Conservation (phyloP, 2,329 filamentous ascomycete species). For the Xylariaceae sp. region DNA sequence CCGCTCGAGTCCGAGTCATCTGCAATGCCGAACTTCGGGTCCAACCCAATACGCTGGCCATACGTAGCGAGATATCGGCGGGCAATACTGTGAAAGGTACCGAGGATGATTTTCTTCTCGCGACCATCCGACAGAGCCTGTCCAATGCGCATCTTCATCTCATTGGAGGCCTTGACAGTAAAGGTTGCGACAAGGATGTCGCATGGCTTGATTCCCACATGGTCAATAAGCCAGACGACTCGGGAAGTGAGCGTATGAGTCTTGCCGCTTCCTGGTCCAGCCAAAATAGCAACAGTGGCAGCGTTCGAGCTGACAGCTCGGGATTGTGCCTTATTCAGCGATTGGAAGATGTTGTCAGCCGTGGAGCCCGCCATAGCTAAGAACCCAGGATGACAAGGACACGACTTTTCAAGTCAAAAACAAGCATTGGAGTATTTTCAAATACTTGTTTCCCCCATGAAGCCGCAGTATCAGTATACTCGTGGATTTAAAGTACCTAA, state of each 20-base stretch:
- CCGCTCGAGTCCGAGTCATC: constrained; percentile 79
- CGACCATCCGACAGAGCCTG: constrained; percentile 76
- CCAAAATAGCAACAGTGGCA: constrained; percentile 65
- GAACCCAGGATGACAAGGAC: constrained; percentile 8
- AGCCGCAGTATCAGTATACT: too few relatives aligned
- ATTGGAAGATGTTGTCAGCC: constrained; percentile 44
- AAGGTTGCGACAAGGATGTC: constrained; percentile 96
- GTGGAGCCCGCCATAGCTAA: constrained; percentile 29
- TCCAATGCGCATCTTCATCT: constrained; percentile 90
- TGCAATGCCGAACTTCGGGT: constrained; percentile 85
- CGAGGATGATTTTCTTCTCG: constrained; percentile 78
- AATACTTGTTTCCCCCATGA: background rate
- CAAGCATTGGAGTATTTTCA: background rate
- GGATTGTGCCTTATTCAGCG: constrained; percentile 58
- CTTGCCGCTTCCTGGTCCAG: constrained; percentile 77
- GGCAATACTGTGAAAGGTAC: constrained; percentile 94
- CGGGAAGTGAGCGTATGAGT: constrained; percentile 94
- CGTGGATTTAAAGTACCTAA: too few relatives aligned
- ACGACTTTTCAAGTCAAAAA: background rate
- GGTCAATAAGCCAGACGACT: constrained; percentile 82
- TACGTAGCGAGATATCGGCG: constrained; percentile 82
- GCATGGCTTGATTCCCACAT: constrained; percentile 72
- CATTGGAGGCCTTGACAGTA: constrained; percentile 88
- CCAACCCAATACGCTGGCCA: constrained; percentile 79
- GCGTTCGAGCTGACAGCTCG: constrained; percentile 57